Conservation (phyloP, 495 filamentous ascomycete genomes). For the Aspergillus nidulans region DNA sequence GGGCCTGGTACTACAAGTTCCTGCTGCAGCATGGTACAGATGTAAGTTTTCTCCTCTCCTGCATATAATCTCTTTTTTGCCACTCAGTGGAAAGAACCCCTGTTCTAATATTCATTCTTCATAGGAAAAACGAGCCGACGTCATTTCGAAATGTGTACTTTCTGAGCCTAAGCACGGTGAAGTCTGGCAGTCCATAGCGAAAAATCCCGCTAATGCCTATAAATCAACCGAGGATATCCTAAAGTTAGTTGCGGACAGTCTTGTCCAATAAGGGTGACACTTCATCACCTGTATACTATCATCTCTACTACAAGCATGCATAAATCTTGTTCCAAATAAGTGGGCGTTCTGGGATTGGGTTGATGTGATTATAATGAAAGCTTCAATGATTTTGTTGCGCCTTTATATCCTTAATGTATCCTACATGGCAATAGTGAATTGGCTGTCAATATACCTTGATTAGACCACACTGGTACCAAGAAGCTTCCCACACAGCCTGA, state of each 20-base stretch:
- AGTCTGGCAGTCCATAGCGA: slow-evolving; percentile 80
- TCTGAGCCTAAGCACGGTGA: slow-evolving; percentile 90
- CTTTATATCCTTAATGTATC: too few relatives aligned
- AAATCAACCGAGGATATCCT: slow-evolving; percentile 76
- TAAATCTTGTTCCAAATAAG: neutral
- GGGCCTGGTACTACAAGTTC: slow-evolving; percentile 99
- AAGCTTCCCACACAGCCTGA: too few relatives aligned
- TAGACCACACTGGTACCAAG: too few relatives aligned
- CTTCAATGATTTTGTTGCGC: too few relatives aligned
- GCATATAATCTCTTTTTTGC: neutral
- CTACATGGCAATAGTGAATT: too few relatives aligned
- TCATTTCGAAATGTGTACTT: slow-evolving; percentile 66
- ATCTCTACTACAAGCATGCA: neutral
- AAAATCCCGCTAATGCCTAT: slow-evolving; percentile 75
- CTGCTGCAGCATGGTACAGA: slow-evolving; percentile 83
- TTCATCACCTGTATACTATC: neutral
- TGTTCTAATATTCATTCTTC: neutral
- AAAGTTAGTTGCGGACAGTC: slow-evolving; percentile 58
- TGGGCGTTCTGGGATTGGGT: neutral
- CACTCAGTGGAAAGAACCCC: neutral
- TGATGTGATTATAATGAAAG: too few relatives aligned
- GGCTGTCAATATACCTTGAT: too few relatives aligned
- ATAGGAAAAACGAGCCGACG: slow-evolving; percentile 78
- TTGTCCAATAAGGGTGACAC: slow-evolving; percentile 8
- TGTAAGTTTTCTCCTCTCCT: slow-evolving; percentile 24